A percentile compares a stretch with the other conserved stretches of the same genome.
Evolutionary conservation across 768 basidiomycete species (phyloP).

Genomic region (Suillus lakei): DNA sequence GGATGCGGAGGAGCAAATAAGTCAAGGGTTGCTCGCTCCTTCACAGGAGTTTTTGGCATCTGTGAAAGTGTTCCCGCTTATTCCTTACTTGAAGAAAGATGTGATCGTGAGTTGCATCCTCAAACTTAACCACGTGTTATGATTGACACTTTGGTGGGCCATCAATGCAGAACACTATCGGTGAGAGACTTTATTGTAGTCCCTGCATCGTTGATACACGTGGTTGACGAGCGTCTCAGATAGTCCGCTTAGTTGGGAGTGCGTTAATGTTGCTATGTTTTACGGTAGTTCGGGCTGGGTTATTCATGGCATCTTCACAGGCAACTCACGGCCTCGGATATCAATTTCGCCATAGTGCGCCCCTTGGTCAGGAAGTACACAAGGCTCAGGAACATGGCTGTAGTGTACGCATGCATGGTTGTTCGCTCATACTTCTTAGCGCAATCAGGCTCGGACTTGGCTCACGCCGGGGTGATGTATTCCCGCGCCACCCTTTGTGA

Average conservation of each 20-base stretch:
- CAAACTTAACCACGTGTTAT: constrained; percentile 18
- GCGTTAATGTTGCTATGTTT: constrained; percentile 34
- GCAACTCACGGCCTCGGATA: constrained; percentile 83
- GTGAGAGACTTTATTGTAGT: constrained; percentile 18
- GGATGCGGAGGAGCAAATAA: constrained; percentile 38
- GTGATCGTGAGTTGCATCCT: constrained; percentile 54
- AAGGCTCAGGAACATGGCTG: constrained; percentile 71
- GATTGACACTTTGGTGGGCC: constrained; percentile 28
- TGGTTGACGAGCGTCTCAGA: constrained; percentile 45
- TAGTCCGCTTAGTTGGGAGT: constrained; percentile 82
- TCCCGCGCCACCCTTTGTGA: constrained; percentile 83
- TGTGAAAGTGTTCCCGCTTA: constrained; percentile 81
- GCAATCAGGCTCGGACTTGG: constrained; percentile 70
- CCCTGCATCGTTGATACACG: not conserved
- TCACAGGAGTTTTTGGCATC: constrained; percentile 61
- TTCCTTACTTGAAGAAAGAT: constrained; percentile 73
- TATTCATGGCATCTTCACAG: constrained; percentile 38
- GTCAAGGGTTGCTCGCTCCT: constrained; percentile 52
- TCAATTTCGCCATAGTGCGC: constrained; percentile 80
- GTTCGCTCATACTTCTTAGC: constrained; percentile 79
- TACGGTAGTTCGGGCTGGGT: constrained; percentile 3
- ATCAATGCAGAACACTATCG: constrained; percentile 28
- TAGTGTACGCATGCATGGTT: constrained; percentile 78
- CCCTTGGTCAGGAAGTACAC: constrained; percentile 83
- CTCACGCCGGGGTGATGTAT: constrained; percentile 74